A percentile compares a stretch with the other conserved stretches of the same genome.
phyloP scores from a whole-genome alignment of 73 alveolate genomes.

The Diophrys appendiculata region DNA sequence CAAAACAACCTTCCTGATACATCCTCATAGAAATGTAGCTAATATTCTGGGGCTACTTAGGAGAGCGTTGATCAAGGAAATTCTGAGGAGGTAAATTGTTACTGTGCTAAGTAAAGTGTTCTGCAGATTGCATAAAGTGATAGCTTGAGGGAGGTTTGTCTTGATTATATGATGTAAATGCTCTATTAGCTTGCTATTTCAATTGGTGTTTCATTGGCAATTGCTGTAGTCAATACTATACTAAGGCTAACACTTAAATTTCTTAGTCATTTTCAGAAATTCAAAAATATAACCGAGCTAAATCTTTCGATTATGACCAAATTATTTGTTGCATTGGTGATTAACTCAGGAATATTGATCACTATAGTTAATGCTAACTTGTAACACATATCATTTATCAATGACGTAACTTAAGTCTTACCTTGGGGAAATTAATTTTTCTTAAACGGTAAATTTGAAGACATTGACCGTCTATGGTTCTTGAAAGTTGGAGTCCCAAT shows the following conservation, averaged over 20 bases:
- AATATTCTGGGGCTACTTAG: background rate
- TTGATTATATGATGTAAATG: background rate
- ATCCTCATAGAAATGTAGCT: background rate
- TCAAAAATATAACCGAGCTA: conserved; percentile 5
- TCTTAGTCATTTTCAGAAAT: conserved; percentile 6
- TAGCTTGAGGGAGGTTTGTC: background rate
- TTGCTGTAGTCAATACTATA: conserved; percentile 13
- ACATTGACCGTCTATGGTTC: conserved; percentile 29
- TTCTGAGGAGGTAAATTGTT: background rate
- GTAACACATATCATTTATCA: conserved; percentile 2
- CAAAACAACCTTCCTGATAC: conserved; percentile 29
- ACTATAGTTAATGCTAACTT: conserved; percentile 26
- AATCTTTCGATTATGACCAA: conserved; percentile 5
- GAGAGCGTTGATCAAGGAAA: conserved; percentile 4
- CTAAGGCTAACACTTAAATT: background rate
- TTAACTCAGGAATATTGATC: conserved; percentile 20
- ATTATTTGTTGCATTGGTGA: conserved; percentile 1
- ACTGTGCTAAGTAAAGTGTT: background rate
- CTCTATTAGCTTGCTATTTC: background rate
- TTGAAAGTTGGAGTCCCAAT: conserved; percentile 15
- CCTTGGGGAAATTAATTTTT: conserved; percentile 7
- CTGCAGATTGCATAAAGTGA: too few species aligned
- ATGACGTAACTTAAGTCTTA: conserved; percentile 3
- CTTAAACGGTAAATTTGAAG: conserved; percentile 26
- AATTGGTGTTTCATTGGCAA: background rate